phyloP scores from a whole-genome alignment of 257 asterid genomes.

The Ilex aquifolium region DNA sequence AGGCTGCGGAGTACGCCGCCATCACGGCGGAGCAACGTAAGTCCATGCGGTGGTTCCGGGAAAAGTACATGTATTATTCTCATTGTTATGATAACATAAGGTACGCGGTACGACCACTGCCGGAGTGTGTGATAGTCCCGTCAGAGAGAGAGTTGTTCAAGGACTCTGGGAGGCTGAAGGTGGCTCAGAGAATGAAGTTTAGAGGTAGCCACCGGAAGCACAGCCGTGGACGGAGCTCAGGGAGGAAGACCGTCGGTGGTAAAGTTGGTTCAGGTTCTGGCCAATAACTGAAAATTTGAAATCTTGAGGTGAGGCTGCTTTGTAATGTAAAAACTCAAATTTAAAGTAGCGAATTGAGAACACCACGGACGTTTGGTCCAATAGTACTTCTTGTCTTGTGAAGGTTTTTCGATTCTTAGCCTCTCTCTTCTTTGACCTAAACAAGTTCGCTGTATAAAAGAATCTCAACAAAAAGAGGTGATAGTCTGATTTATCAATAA shows the following conservation, averaged over 20 bases:
- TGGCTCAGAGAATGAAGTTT: slow-evolving; percentile 37
- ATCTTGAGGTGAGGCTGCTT: too few species aligned
- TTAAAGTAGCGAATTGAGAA: too few species aligned
- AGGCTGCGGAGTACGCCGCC: slow-evolving; percentile 31
- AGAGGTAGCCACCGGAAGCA: slow-evolving; percentile 37
- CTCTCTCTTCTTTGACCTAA: too few species aligned
- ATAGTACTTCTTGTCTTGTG: too few species aligned
- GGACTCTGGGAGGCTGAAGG: slow-evolving; percentile 52
- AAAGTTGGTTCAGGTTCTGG: slow-evolving; percentile 10
- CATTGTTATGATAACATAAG: slow-evolving; percentile 67
- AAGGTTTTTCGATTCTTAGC: too few species aligned
- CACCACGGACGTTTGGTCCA: too few species aligned
- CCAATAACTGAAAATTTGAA: slow-evolving; percentile 21
- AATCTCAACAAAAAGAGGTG: too few species aligned
- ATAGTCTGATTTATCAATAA: too few species aligned
- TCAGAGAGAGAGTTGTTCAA: slow-evolving; percentile 50
- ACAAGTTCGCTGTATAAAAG: too few species aligned
- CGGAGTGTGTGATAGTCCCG: slow-evolving; percentile 65
- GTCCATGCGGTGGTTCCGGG: slow-evolving; percentile 58
- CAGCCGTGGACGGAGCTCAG: slow-evolving; percentile 30
- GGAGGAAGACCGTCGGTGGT: slow-evolving; percentile 14
- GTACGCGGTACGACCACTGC: slow-evolving; percentile 51
- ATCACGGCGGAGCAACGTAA: slow-evolving; percentile 31
- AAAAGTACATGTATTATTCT: slow-evolving; percentile 72
- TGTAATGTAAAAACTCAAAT: too few species aligned